A percentile compares a stretch with the other conserved stretches of the same genome.
These are phyloP conservation scores for Rubroshorea leprosula DNA, from an alignment of 345 rosid genomes.

Conservation along the genomic window DNA sequence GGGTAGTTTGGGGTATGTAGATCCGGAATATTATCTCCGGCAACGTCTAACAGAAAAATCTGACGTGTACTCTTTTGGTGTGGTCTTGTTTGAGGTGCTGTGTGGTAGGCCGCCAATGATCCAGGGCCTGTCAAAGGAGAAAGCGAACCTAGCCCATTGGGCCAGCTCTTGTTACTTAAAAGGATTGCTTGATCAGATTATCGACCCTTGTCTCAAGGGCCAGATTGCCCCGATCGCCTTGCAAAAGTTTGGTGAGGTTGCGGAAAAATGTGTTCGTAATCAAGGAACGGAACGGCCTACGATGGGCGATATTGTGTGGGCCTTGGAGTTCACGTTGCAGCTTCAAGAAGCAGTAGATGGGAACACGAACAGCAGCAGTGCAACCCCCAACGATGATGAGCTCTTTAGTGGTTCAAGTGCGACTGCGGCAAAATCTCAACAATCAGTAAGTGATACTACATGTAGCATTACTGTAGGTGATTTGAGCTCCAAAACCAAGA, in stretches of 20 bases:
- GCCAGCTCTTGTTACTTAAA: slow-evolving; percentile 5
- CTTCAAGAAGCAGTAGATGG: slow-evolving; percentile 17
- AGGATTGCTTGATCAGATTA: slow-evolving; percentile 16
- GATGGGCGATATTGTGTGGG: slow-evolving; percentile 22
- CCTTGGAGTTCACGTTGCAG: slow-evolving; percentile 18
- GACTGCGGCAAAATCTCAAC: no score
- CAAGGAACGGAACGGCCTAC: slow-evolving; percentile 20
- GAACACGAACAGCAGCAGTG: neutral
- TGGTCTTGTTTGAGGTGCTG: no score
- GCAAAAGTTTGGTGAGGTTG: slow-evolving; percentile 19
- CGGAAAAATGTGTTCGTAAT: slow-evolving; percentile 15
- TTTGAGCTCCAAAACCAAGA: no score
- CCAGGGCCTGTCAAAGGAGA: neutral
- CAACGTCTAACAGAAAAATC: slow-evolving; percentile 31
- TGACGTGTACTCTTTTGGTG: slow-evolving; percentile 31
- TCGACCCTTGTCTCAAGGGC: slow-evolving; percentile 15
- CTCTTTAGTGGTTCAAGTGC: no score
- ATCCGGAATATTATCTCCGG: slow-evolving; percentile 24
- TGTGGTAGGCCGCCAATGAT: slow-evolving; percentile 13
- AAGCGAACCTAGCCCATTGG: slow-evolving; percentile 16
- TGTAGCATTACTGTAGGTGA: no score
- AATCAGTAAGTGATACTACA: no score
- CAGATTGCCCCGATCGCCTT: slow-evolving; percentile 7
- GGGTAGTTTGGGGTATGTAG: slow-evolving; percentile 27
- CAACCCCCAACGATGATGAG: no score